phyloP scores from a whole-genome alignment of 331 rosid species.

The Spiraea crenata region DNA sequence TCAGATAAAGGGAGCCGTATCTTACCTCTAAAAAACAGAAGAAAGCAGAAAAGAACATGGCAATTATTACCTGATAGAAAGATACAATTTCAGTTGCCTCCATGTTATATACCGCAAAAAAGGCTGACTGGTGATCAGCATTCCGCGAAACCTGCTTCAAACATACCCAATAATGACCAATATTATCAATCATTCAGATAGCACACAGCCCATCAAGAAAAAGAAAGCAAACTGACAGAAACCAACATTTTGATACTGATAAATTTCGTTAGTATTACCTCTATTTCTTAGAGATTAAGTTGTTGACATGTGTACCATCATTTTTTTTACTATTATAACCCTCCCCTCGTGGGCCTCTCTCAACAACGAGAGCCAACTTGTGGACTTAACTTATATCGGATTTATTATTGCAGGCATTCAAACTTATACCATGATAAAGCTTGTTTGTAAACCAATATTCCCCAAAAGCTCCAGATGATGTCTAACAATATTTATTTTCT shows the following conservation, averaged over 20 bases:
- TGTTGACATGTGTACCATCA: background rate
- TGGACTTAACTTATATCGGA: background rate
- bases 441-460: background rate
- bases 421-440: background rate
- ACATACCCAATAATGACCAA: constrained; percentile 27
- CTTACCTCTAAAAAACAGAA: background rate
- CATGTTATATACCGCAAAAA: constrained; percentile 93
- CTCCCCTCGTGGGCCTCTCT: background rate
- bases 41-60: background rate
- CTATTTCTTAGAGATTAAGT: background rate
- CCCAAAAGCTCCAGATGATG: background rate
- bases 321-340: background rate
- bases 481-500: background rate
- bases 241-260: background rate
- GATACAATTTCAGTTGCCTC: constrained; percentile 92
- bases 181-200: constrained; percentile 23
- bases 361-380: constrained; percentile 4
- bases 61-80: constrained; percentile 66
- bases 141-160: constrained; percentile 71
- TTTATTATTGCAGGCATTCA: background rate
- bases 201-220: background rate
- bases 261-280: background rate
- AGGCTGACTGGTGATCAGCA: constrained; percentile 75
- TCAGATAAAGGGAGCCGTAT: constrained; percentile 19
- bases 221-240: background rate